phyloP scores from a whole-genome alignment of 139 green algal species.

The Volvox africanus region DNA sequence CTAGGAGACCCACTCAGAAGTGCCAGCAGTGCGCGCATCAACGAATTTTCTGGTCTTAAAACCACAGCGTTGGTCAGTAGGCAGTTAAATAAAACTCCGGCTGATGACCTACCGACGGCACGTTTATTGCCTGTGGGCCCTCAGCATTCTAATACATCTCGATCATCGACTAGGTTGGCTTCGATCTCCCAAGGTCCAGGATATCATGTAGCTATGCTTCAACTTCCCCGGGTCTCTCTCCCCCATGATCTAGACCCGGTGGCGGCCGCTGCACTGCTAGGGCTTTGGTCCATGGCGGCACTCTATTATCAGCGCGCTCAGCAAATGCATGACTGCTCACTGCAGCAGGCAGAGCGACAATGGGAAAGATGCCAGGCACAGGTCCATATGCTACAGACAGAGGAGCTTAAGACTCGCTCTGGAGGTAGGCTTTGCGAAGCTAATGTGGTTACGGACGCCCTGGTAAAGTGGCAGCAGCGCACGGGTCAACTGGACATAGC shows the following conservation, averaged over 20 bases:
- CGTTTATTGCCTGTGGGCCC: too few species aligned
- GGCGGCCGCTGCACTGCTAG: neutral
- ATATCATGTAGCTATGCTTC: too few species aligned
- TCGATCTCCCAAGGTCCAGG: too few species aligned
- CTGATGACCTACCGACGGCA: too few species aligned
- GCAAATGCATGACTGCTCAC: conserved; percentile 6
- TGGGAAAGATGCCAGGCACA: conserved; percentile 17
- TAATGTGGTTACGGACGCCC: neutral
- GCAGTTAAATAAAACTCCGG: too few species aligned
- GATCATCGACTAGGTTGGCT: too few species aligned
- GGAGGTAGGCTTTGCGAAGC: neutral
- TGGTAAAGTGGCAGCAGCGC: conserved; percentile 1
- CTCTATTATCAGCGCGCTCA: conserved; percentile 28
- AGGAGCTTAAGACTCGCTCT: conserved; percentile 1
- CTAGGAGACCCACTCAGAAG: too few species aligned
- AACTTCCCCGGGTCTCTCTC: neutral
- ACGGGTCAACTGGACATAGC: neutral
- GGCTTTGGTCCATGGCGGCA: conserved; percentile 27
- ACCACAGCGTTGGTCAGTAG: too few species aligned
- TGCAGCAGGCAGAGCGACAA: neutral
- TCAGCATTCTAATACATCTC: too few species aligned
- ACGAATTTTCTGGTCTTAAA: too few species aligned
- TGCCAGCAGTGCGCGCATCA: too few species aligned
- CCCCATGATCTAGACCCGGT: neutral
- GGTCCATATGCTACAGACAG: conserved; percentile 30